Evolutionary conservation across 2,329 filamentous ascomycete genomes (phyloP).

Genomic region (Colletotrichum lindemuthianum): DNA sequence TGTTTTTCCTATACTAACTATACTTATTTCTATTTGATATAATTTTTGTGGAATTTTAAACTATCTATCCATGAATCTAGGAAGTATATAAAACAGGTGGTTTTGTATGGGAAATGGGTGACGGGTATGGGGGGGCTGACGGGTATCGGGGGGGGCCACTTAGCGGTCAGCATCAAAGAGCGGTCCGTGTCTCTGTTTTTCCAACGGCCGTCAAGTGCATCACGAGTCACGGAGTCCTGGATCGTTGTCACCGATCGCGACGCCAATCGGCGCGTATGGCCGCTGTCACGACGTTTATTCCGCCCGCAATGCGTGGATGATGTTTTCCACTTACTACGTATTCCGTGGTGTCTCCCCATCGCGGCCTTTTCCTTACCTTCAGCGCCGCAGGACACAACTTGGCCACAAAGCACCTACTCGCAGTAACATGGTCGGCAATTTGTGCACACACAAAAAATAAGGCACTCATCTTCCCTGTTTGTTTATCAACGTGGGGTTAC

Average conservation of each 20-base stretch:
- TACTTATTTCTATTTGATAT: too few species aligned
- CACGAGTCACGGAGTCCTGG: not conserved
- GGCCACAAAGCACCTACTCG: not conserved
- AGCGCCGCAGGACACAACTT: slow-evolving; percentile 5
- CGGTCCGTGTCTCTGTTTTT: slow-evolving; percentile 11
- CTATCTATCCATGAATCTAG: too few species aligned
- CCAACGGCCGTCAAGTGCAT: slow-evolving; percentile 32
- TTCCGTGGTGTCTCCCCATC: too few species aligned
- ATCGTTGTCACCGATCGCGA: slow-evolving; percentile 17
- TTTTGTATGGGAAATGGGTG: too few species aligned
- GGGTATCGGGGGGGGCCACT: too few species aligned
- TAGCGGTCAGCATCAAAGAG: slow-evolving; percentile 23
- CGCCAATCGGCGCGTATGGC: slow-evolving; percentile 20
- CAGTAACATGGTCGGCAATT: slow-evolving; percentile 1
- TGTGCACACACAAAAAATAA: slow-evolving; percentile 17
- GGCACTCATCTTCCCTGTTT: slow-evolving; percentile 28
- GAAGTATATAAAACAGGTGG: too few species aligned
- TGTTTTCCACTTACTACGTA: not conserved
- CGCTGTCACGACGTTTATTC: slow-evolving; percentile 10
- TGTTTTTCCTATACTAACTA: too few species aligned
- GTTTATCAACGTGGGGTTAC: slow-evolving; percentile 18
- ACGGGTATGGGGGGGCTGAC: too few species aligned
- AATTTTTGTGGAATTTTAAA: too few species aligned
- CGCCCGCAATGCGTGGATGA: not conserved
- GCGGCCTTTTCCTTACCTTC: not conserved